Evolutionary conservation across 1,284 basidiomycete genomes (phyloP).

Genomic region (Ustilago crameri): DNA sequence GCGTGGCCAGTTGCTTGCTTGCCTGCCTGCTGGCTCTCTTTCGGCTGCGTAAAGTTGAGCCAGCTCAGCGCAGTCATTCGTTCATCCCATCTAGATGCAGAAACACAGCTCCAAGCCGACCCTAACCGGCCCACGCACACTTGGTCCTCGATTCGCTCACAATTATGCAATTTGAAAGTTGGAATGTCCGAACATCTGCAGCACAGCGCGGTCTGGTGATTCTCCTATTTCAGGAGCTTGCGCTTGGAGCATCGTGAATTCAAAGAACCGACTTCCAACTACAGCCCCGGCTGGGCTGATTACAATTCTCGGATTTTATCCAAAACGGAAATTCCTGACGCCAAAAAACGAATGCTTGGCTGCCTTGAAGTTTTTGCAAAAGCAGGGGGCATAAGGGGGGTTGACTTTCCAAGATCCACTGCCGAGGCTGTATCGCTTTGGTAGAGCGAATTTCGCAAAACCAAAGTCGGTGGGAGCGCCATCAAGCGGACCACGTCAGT

Average conservation of each 20-base stretch:
- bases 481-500: too few species aligned
- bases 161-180: not conserved
- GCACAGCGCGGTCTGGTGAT: not conserved
- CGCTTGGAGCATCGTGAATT: not conserved
- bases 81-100: not conserved
- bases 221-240: not conserved
- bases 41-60: not conserved
- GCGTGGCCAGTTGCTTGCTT: conserved; percentile 8
- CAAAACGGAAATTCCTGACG: not conserved
- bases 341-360: not conserved
- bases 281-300: not conserved
- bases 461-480: too few species aligned
- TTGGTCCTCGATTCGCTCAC: too few species aligned
- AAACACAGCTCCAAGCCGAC: not conserved
- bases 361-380: not conserved
- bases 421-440: too few species aligned
- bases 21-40: not conserved
- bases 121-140: not conserved
- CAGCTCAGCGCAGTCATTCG: not conserved
- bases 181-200: not conserved
- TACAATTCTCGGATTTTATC: not conserved
- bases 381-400: not conserved
- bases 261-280: not conserved
- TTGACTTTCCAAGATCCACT: not conserved
- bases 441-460: too few species aligned